Conservation (phyloP, 2,329 filamentous ascomycete species). For the Escovopsis sp. region DNA sequence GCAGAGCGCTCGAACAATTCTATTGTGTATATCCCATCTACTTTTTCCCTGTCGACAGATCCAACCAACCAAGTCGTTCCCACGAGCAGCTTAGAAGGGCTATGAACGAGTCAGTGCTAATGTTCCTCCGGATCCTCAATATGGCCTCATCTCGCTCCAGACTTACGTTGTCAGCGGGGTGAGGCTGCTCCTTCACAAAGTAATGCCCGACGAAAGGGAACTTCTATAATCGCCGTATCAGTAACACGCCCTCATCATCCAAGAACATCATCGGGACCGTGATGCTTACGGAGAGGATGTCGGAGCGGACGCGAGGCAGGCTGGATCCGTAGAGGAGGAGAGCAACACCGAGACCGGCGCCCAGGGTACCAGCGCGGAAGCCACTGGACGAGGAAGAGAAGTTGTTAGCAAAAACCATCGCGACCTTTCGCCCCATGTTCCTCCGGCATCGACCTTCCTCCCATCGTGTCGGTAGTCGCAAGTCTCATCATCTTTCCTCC, state of each 20-base stretch:
- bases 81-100: conserved; percentile 24
- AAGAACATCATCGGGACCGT: too few species aligned
- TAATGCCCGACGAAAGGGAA: conserved; percentile 36
- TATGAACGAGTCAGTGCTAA: conserved; percentile 13
- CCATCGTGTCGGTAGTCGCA: neutral
- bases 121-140: neutral
- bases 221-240: conserved; percentile 25
- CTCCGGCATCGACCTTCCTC: neutral
- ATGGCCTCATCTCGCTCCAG: neutral
- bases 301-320: conserved; percentile 43
- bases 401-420: neutral
- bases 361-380: conserved; percentile 37
- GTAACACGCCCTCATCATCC: neutral
- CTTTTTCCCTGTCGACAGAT: conserved; percentile 9
- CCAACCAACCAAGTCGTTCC: conserved; percentile 11
- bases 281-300: conserved; percentile 41
- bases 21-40: conserved; percentile 22
- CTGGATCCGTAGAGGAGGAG: conserved; percentile 47
- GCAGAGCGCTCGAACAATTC: conserved; percentile 11
- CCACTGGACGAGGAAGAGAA: conserved; percentile 24
- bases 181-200: conserved; percentile 39
- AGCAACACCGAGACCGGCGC: conserved; percentile 41
- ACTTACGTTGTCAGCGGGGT: conserved; percentile 49
- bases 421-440: too few species aligned
- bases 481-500: neutral